Base-by-base conservation (phyloP, 176 grass and related monocot species). In the Elaeis guineensis region DNA sequence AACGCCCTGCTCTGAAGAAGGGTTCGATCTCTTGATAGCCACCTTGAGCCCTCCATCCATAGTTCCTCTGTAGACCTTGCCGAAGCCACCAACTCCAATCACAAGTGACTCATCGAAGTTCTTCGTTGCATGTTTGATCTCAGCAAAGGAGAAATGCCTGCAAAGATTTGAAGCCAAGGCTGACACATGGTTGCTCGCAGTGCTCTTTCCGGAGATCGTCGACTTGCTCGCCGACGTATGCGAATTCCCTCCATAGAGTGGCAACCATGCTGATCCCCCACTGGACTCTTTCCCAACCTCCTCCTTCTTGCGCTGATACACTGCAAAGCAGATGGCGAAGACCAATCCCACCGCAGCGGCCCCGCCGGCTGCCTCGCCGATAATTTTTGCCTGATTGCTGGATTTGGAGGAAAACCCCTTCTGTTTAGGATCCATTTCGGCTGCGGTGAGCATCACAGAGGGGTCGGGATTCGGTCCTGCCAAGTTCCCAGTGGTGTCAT, bases 71-170 rank as follows among this genome's bases (percentile, higher is more conserved):
- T 62, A 62, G 30, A 62, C 59, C 19, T 62, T 62, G 30, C 59
- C 59, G 17, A 62, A 62, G 8, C 59, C 59, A 0, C 59, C 29
- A 17, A 62, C 28, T 32, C 59, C 59, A 17, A 62, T 62, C 17
- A 44, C 59, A 8, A 62, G 59, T 3, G 59, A 62, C 59, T 62
- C 59, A 30, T 62, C 59, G 17, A 62, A 62, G 59, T 25, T 62
- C 28, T 12, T 62, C 3, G 28, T 62, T 4, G 59, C 59, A 26
- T 48, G 18, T 25, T 39, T 62, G 59, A 62, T 62, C 28, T 62
- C 59, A 0, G 30, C 28, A 30, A 62, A 62, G 5, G 59, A 62
- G 59, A 62, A 62, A 12, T 62, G 29, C 26, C 59, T 8, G 30
- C 30, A 48, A 8, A 39, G 35, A 5, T 39, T 62, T 9, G 59